These are phyloP conservation scores for Colletotrichum abscissum DNA, from an alignment of 2,329 filamentous ascomycete species.

Conservation along the genomic window DNA sequence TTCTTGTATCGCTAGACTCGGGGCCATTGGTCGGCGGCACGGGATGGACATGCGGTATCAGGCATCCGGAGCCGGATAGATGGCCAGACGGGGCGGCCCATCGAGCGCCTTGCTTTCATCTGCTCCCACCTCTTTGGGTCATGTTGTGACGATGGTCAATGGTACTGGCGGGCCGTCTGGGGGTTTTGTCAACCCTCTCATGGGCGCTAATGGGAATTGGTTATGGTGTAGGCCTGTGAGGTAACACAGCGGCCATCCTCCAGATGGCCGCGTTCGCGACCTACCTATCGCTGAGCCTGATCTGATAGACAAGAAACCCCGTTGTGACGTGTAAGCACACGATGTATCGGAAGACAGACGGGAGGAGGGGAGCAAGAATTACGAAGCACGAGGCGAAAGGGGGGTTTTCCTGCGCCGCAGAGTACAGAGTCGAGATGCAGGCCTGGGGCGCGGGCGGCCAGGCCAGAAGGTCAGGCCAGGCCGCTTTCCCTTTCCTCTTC, in stretches of 20 bases:
- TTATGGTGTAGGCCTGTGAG: background rate
- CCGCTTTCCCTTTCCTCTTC: background rate
- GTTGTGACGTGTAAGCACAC: background rate
- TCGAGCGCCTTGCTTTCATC: background rate
- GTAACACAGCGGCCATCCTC: background rate
- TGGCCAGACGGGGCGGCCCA: slow-evolving; percentile 11
- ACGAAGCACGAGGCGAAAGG: background rate
- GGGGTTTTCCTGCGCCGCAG: background rate
- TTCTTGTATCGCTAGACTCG: background rate
- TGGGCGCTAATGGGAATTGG: background rate
- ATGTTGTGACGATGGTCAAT: background rate
- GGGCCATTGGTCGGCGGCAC: background rate
- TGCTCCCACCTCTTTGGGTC: background rate
- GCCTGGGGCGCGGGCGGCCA: slow-evolving; percentile 14
- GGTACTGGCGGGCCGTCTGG: background rate
- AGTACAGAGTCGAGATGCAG: slow-evolving; percentile 30
- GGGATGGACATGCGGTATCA: slow-evolving; percentile 5
- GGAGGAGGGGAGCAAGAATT: background rate
- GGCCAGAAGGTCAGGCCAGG: background rate
- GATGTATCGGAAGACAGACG: background rate
- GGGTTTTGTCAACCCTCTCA: too few relatives aligned
- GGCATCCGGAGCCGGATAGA: slow-evolving; percentile 3
- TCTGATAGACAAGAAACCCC: background rate
- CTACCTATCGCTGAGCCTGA: background rate
- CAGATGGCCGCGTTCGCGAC: background rate